Base-by-base conservation (phyloP, 2,329 filamentous ascomycete genomes). In the Harringtonia lauricola region DNA sequence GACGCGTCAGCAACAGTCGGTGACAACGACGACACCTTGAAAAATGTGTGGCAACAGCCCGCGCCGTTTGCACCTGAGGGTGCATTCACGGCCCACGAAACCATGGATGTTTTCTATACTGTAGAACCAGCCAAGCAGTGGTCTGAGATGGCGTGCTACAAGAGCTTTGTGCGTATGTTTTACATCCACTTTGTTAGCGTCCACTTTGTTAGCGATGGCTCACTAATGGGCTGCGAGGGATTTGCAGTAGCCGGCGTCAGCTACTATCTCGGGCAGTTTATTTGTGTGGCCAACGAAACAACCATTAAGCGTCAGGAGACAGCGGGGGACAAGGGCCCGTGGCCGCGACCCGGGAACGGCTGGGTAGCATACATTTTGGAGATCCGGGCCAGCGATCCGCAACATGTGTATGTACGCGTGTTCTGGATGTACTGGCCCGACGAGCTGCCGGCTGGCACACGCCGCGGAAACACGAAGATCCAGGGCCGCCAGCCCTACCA, bases 351-450 rank as follows among this genome's bases (percentile, higher is more conserved):
- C 8, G 65, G 71, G 18, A 72, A 77, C 45, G 74, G 76, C 55
- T 90, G 85, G 84, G 77, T 89, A 5, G 86, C 81, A 8, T 74
- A 76, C 51, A 82, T 92, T 38, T 70, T 89, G 17, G 85, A 92
- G 59, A 80, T 90, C 45, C 74, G 83, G 47, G 85, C 83, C 10
- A 71, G 72, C 45, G 79, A 86, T 55, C 70, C 77, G 47, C 72
- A 81, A 46, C 80, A 89, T 56, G 86, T 92, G 39, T 90, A 83
- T 57, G 75, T 86, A 15, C 71, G 85, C 31, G 75, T 89, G 2
- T 82, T 77, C 49, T 87, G 83, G 83, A 76, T 85, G 66, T 86
- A 86, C 58, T 80, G 79, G 64, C 83, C 83, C 0, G 80, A 86
- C 48, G 82, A 87, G 57, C 64, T 87, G 7, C 75, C 76, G 0